Evolutionary conservation across 1,284 basidiomycete species (phyloP).

Genomic region (Fomitopsis schrenkii): DNA sequence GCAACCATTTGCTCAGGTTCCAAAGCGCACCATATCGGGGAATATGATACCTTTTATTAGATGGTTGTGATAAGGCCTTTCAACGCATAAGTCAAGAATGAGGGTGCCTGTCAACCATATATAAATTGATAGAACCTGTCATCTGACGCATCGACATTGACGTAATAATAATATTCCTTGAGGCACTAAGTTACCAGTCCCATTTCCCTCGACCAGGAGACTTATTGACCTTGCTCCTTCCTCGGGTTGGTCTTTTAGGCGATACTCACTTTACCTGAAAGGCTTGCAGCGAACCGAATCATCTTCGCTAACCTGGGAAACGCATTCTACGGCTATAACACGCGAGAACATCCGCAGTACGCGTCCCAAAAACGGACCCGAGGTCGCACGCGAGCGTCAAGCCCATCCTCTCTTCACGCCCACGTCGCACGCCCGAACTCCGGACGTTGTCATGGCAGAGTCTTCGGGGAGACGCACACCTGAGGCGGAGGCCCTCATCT

Average conservation of each 20-base stretch:
- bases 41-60: background rate
- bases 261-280: too few relatives aligned
- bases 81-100: too few relatives aligned
- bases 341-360: too few relatives aligned
- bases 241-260: too few relatives aligned
- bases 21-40: background rate
- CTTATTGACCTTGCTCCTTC: too few relatives aligned
- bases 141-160: background rate
- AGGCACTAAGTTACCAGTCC: background rate
- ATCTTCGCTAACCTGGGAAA: too few relatives aligned
- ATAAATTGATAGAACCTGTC: background rate
- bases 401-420: background rate
- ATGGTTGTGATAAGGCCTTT: too few relatives aligned
- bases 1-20: background rate
- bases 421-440: background rate
- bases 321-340: too few relatives aligned
- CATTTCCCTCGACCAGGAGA: too few relatives aligned
- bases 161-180: background rate
- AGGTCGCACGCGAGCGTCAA: background rate
- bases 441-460: slow-evolving; percentile 2
- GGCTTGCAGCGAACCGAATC: too few relatives aligned
- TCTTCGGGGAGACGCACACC: background rate
- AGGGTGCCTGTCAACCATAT: background rate
- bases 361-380: too few relatives aligned
- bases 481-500: background rate